These are phyloP conservation scores for Saccharata proteae DNA, from an alignment of 2,329 filamentous ascomycete species.

Conservation along the genomic window DNA sequence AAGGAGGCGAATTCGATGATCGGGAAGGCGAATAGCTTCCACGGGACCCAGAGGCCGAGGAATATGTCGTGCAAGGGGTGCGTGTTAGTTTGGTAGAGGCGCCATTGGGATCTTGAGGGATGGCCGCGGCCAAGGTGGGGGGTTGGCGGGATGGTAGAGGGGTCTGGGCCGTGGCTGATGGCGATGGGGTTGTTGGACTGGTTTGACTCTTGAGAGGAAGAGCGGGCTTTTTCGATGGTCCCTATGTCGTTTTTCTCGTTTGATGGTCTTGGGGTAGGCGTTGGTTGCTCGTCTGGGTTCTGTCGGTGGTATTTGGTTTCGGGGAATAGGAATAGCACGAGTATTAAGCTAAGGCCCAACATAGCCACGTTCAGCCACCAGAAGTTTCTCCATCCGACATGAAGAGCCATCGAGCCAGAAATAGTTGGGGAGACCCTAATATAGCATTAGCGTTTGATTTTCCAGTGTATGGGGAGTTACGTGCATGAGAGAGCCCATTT, in stretches of 20 bases:
- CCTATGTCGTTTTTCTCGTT: constrained; percentile 14
- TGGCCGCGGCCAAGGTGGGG: constrained; percentile 44
- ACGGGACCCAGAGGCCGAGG: constrained; percentile 47
- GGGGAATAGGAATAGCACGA: constrained; percentile 48
- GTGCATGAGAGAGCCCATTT: constrained; percentile 51
- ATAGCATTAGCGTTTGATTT: background rate
- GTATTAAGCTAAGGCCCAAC: constrained; percentile 36
- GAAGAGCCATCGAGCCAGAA: constrained; percentile 47
- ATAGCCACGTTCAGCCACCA: constrained; percentile 54
- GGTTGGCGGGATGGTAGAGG: constrained; percentile 33
- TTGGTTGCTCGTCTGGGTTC: constrained; percentile 18
- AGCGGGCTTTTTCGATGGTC: constrained; percentile 9
- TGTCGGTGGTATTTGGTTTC: constrained; percentile 48
- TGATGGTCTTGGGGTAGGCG: constrained; percentile 1
- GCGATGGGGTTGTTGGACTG: constrained; percentile 13
- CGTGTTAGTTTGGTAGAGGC: constrained; percentile 37
- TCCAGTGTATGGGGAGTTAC: constrained; percentile 6
- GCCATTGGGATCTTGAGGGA: constrained; percentile 46
- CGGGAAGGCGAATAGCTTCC: constrained; percentile 49
- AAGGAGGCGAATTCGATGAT: constrained; percentile 53
- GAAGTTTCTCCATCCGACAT: constrained; percentile 48
- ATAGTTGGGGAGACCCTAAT: constrained; percentile 42
- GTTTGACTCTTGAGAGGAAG: constrained; percentile 14
- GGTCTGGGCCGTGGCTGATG: constrained; percentile 14
- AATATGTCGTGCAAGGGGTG: constrained; percentile 35